Conservation (phyloP, 495 filamentous ascomycete species). For the Aspergillus cristatus region DNA sequence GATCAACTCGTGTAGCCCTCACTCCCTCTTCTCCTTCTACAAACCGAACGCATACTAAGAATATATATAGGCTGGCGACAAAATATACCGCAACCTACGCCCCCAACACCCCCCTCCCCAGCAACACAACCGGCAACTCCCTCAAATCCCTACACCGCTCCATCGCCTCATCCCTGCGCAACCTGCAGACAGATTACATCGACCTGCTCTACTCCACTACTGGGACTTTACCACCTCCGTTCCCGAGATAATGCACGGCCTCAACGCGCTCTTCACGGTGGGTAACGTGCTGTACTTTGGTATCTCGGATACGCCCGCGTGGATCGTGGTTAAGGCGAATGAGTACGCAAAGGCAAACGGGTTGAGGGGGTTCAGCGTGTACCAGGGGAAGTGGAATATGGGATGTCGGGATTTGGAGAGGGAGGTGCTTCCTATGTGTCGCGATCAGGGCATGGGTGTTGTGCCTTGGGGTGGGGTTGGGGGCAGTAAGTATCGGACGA, state of each 20-base stretch:
- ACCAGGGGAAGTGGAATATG: constrained; percentile 22
- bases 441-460: constrained; percentile 28
- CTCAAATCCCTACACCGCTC: constrained; percentile 46
- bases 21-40: constrained; percentile 39
- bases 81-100: constrained; percentile 45
- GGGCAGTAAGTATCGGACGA: constrained; percentile 21
- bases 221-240: constrained; percentile 39
- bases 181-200: constrained; percentile 59
- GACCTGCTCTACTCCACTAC: constrained; percentile 36
- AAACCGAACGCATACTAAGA: too few species aligned
- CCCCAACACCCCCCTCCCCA: constrained; percentile 30
- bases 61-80: constrained; percentile 60
- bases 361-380: constrained; percentile 14
- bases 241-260: constrained; percentile 35
- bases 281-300: constrained; percentile 43
- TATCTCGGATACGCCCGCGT: constrained; percentile 31
- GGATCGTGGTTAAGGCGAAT: constrained; percentile 29
- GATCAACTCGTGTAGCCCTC: constrained; percentile 30
- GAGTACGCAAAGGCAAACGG: constrained; percentile 20
- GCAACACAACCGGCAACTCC: constrained; percentile 50
- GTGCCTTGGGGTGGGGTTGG: constrained; percentile 23
- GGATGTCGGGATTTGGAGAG: constrained; percentile 20
- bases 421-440: constrained; percentile 28
- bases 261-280: constrained; percentile 25
- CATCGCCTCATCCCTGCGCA: constrained; percentile 45